Base-by-base conservation (phyloP, 768 basidiomycete species). In the Kwoniella botswanensis region DNA sequence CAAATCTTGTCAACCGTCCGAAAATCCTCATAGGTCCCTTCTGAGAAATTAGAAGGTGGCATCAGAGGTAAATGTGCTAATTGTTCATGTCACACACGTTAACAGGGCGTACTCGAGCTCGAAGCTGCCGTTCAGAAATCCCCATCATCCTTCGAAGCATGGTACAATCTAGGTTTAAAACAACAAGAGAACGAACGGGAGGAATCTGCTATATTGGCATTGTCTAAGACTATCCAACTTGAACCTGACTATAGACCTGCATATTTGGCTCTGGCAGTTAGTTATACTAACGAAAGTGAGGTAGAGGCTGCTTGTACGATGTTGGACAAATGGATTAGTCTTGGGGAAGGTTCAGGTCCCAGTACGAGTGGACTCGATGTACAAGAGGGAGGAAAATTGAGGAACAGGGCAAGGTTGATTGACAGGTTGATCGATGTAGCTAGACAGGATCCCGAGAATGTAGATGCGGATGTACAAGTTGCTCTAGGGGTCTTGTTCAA, bases 101-200 rank as follows among this genome's bases (percentile, higher is more conserved):
- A 1, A 5, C 35, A 98, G 94, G 91, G 88, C 74, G 89, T 98
- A 10, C 86, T 98, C 41, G 91, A 94, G 81, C 86, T 93, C 13
- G 96, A 99, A 85, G 96, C 96, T 7, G 87, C 87, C 26, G 94
- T 96, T 15, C 93, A 96, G 79, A 88, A 87, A 52, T 88, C 94
- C 76, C 89, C 90, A 71, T 85, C 82, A 10, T 88, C 92, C 75
- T 89, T 92, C 4, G 74, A 84, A 44, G 91, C 90, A 10, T 99
- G 97, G 97, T 95, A 88, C 79, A 88, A 91, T 74, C 90, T 98
- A 61, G 97, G 97, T 26, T 90, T 99, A 60, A 94, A 93, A 83
- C 97, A 98, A 79, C 97, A 99, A 83, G 95, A 97, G 84, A 97
- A 95, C 81, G 97, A 99, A 83, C 90, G 95, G 17, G 97, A 99